Conservation (phyloP, 768 basidiomycete species). For the Lactifluus pinguis region DNA sequence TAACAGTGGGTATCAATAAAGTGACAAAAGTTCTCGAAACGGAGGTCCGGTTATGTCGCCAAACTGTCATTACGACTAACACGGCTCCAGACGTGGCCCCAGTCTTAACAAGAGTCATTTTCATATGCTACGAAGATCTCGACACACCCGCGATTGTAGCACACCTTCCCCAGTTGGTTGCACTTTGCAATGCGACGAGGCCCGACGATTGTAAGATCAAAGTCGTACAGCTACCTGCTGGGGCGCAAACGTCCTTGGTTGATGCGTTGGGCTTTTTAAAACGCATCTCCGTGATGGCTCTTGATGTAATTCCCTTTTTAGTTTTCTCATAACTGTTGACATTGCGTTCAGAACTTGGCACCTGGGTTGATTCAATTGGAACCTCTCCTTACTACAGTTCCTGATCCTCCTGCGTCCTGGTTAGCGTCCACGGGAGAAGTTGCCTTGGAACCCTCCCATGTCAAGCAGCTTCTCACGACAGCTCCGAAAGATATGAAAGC, state of each 20-base stretch:
- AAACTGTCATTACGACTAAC: neutral
- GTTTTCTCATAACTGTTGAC: neutral
- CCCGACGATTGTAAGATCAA: slow-evolving; percentile 30
- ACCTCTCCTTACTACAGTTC: slow-evolving; percentile 40
- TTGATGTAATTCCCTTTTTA: slow-evolving; percentile 44
- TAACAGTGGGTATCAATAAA: slow-evolving; percentile 67
- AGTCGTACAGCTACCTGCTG: slow-evolving; percentile 57
- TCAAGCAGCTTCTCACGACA: slow-evolving; percentile 74
- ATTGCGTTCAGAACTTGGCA: slow-evolving; percentile 30
- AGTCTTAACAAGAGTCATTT: slow-evolving; percentile 31
- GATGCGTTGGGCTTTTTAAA: slow-evolving; percentile 49
- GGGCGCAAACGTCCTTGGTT: slow-evolving; percentile 54
- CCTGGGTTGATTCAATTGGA: slow-evolving; percentile 28
- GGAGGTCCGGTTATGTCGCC: slow-evolving; percentile 31
- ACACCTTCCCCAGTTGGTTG: slow-evolving; percentile 71
- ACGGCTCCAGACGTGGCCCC: neutral
- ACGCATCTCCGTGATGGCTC: slow-evolving; percentile 54
- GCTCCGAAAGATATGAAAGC: slow-evolving; percentile 72
- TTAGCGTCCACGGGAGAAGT: slow-evolving; percentile 30
- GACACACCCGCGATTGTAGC: slow-evolving; percentile 63
- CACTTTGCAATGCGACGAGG: slow-evolving; percentile 54
- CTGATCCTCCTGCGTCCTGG: slow-evolving; percentile 60
- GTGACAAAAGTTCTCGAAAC: slow-evolving; percentile 67
- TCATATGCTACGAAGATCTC: slow-evolving; percentile 69
- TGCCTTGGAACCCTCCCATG: slow-evolving; percentile 56